A percentile compares a stretch with the other conserved stretches of the same genome.
Conservation (phyloP, 2,329 filamentous ascomycete genomes). For the Alternaria triticina region DNA sequence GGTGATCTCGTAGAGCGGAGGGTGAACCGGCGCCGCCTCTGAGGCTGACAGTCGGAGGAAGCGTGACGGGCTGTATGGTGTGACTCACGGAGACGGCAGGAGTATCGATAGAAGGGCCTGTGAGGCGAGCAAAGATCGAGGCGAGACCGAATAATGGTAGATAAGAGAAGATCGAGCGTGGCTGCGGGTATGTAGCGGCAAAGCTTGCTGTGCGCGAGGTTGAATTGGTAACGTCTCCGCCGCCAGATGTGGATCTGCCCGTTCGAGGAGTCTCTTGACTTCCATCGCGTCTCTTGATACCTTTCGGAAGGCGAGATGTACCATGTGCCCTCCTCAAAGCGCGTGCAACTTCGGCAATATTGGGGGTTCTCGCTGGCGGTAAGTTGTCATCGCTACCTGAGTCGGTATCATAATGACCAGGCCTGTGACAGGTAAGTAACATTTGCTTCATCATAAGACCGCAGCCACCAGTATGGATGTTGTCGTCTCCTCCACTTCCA, state of each 20-base stretch:
- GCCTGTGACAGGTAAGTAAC: slow-evolving; percentile 4
- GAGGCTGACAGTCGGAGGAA: slow-evolving; percentile 6
- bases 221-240: neutral
- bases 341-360: neutral
- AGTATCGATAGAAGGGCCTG: neutral
- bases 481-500: neutral
- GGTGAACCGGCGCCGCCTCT: slow-evolving; percentile 24
- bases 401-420: neutral
- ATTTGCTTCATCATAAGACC: neutral
- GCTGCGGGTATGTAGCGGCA: neutral
- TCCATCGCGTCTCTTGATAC: neutral
- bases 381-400: neutral
- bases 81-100: neutral
- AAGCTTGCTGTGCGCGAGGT: neutral
- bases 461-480: neutral
- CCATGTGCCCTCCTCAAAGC: neutral
- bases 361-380: neutral
- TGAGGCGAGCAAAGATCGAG: neutral
- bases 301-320: neutral
- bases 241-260: neutral
- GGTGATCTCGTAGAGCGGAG: slow-evolving; percentile 1
- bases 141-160: neutral
- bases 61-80: neutral
- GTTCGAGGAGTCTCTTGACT: neutral
- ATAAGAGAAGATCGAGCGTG: neutral